Conservation (phyloP, 768 basidiomycete genomes). For the Trametes cubensis region DNA sequence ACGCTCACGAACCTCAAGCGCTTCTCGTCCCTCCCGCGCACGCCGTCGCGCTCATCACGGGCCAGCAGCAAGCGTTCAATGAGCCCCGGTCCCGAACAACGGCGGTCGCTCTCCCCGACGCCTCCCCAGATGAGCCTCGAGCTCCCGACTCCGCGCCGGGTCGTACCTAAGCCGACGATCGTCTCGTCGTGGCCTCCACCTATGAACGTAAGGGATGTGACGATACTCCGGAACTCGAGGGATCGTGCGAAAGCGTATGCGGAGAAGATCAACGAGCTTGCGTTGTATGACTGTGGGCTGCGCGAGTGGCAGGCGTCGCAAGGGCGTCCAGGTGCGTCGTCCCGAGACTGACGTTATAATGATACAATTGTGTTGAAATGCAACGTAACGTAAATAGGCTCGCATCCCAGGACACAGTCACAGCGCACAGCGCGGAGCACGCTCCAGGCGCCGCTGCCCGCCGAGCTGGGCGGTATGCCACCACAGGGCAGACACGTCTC, state of each 20-base stretch:
- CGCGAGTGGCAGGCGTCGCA: constrained; percentile 71
- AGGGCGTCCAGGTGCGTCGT: constrained; percentile 51
- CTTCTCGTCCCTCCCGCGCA: constrained; percentile 63
- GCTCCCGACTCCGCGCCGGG: constrained; percentile 3
- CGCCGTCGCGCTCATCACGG: constrained; percentile 59
- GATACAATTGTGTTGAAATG: too few relatives aligned
- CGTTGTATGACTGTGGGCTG: constrained; percentile 73
- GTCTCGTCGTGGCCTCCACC: constrained; percentile 56
- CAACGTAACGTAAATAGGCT: background rate
- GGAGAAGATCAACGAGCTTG: constrained; percentile 81
- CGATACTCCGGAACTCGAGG: constrained; percentile 51
- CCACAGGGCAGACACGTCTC: constrained; percentile 68
- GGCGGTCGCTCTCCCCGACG: constrained; percentile 22
- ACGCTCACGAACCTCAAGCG: constrained; percentile 42
- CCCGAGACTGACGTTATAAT: too few relatives aligned
- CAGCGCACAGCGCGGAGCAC: constrained; percentile 15
- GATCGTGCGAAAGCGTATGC: constrained; percentile 79
- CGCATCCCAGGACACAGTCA: constrained; percentile 13
- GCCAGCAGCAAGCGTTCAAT: constrained; percentile 19
- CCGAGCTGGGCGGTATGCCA: constrained; percentile 15
- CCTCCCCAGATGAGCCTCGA: constrained; percentile 10
- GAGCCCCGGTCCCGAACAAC: constrained; percentile 16
- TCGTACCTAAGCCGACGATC: constrained; percentile 35
- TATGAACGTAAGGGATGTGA: constrained; percentile 71
- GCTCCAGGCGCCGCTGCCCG: constrained; percentile 4